Evolutionary conservation across 2,329 filamentous ascomycete genomes (phyloP).

Genomic region (Aspergillus felis): DNA sequence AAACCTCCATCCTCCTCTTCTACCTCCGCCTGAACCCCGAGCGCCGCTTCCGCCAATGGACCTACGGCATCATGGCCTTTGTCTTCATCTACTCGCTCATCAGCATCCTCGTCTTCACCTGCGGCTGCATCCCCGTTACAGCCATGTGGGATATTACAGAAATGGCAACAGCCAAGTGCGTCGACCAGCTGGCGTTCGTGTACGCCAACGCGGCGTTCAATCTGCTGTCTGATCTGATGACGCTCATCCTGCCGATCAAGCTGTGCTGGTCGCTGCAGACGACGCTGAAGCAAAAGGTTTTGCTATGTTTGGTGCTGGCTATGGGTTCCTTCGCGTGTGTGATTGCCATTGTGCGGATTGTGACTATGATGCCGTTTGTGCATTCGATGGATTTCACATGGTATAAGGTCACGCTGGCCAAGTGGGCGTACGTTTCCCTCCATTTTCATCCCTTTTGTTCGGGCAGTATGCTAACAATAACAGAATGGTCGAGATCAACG

Average conservation of each 20-base stretch:
- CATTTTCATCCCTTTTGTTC: neutral
- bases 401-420: conserved; percentile 13
- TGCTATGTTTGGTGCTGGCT: conserved; percentile 6
- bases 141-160: conserved; percentile 14
- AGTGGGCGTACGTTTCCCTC: conserved; percentile 9
- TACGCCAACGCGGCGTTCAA: conserved; percentile 13
- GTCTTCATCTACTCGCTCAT: conserved; percentile 13
- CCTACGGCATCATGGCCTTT: conserved; percentile 15
- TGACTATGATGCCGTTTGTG: conserved; percentile 13
- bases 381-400: conserved; percentile 11
- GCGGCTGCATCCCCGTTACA: conserved; percentile 9
- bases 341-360: conserved; percentile 11
- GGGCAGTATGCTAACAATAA: neutral
- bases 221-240: conserved; percentile 10
- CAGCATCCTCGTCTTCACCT: conserved; percentile 13
- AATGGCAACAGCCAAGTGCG: conserved; percentile 8
- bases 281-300: conserved; percentile 2
- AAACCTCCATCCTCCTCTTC: conserved; percentile 16
- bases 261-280: conserved; percentile 12
- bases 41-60: conserved; percentile 14
- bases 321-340: conserved; percentile 15
- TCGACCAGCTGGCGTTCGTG: conserved; percentile 10
- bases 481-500: conserved; percentile 15
- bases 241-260: conserved; percentile 8
- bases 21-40: conserved; percentile 15